Evolutionary conservation across 306 rosid genomes (phyloP).

Genomic region (Lathyrus sativus): DNA sequence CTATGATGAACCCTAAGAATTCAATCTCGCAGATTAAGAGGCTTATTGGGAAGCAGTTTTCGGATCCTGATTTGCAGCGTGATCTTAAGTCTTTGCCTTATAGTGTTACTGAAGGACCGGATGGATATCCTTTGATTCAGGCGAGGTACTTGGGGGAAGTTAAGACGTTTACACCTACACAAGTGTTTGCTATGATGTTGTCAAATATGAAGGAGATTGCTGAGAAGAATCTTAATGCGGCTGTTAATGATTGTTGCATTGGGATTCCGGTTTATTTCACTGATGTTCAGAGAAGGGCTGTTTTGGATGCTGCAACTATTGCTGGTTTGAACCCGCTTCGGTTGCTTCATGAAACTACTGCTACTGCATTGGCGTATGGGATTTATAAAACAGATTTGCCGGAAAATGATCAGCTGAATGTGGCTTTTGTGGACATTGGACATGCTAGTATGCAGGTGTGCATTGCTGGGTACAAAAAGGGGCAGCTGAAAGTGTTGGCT

Average conservation of each 20-base stretch:
- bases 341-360: slow-evolving; percentile 86
- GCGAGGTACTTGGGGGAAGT: slow-evolving; percentile 70
- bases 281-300: slow-evolving; percentile 91
- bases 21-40: slow-evolving; percentile 83
- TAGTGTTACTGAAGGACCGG: slow-evolving; percentile 68
- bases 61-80: slow-evolving; percentile 77
- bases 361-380: slow-evolving; percentile 94
- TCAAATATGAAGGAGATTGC: slow-evolving; percentile 79
- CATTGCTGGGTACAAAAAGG: slow-evolving; percentile 88
- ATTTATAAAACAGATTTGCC: slow-evolving; percentile 91
- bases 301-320: slow-evolving; percentile 85
- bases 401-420: slow-evolving; percentile 77
- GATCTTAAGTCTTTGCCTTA: slow-evolving; percentile 77
- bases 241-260: slow-evolving; percentile 88
- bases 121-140: slow-evolving; percentile 81
- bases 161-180: slow-evolving; percentile 72
- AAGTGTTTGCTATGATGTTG: slow-evolving; percentile 80
- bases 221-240: slow-evolving; percentile 70
- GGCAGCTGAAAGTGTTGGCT: slow-evolving; percentile 83
- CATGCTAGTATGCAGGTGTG: slow-evolving; percentile 98
- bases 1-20: slow-evolving; percentile 94
- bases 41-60: slow-evolving; percentile 64
- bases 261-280: slow-evolving; percentile 93
- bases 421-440: slow-evolving; percentile 92
- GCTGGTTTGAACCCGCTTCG: slow-evolving; percentile 89